phyloP scores from a whole-genome alignment of 169 alveolate genomes.

The Plasmodium reichenowi region DNA sequence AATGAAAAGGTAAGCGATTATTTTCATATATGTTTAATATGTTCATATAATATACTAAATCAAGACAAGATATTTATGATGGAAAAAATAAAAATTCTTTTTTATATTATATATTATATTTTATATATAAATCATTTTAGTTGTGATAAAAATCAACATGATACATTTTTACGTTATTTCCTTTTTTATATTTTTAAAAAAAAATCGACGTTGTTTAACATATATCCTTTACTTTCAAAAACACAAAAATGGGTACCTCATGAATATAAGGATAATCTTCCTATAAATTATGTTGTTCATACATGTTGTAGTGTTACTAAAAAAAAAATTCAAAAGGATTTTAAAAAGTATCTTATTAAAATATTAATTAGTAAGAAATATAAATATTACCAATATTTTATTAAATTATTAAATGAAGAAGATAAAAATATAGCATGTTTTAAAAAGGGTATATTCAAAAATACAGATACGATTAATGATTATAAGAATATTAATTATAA shows the following conservation, averaged over 20 bases:
- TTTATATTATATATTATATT: conserved; percentile 8
- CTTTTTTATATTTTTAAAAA: conserved; percentile 5
- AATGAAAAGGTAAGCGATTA: background rate
- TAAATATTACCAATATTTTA: background rate
- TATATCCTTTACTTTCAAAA: too few species aligned
- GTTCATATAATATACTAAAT: conserved; percentile 15
- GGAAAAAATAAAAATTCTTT: conserved; percentile 13
- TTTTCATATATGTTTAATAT: conserved; percentile 16
- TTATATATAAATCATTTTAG: conserved; percentile 3
- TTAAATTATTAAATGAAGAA: background rate
- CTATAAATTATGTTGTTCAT: background rate
- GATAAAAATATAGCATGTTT: background rate
- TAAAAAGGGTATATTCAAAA: background rate
- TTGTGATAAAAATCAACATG: background rate
- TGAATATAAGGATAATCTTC: background rate
- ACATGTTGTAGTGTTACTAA: background rate
- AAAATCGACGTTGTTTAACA: background rate
- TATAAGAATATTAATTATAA: too few species aligned
- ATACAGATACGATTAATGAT: too few species aligned
- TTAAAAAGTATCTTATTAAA: background rate
- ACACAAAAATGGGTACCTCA: too few species aligned
- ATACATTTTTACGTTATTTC: conserved; percentile 4
- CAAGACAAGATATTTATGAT: background rate
- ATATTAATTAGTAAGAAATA: background rate
- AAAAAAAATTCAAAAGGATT: conserved; percentile 14